phyloP scores from a whole-genome alignment of 176 grass and related monocot species.

The Puya raimondii region DNA sequence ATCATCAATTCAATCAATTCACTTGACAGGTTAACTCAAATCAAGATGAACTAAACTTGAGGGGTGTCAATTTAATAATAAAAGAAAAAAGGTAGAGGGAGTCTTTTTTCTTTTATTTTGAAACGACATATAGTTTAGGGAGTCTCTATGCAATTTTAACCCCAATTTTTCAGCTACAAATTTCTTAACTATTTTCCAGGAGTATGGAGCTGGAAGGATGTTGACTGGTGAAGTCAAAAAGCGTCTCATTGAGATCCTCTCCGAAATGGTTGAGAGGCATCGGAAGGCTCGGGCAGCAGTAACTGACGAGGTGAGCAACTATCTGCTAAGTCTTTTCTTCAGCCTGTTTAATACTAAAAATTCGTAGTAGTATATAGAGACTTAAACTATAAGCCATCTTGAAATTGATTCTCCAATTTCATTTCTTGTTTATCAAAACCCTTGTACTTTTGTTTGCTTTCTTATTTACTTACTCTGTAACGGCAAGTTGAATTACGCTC shows the following conservation, averaged over 20 bases:
- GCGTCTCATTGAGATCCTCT: constrained; percentile 41
- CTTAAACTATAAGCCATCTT: no score
- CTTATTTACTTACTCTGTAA: no score
- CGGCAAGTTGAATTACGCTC: no score
- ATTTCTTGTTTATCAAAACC: background rate
- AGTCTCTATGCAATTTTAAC: background rate
- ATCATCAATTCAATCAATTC: no score
- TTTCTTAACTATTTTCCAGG: constrained; percentile 30
- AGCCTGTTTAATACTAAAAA: background rate
- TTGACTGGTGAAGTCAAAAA: constrained; percentile 82
- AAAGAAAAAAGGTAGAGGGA: no score
- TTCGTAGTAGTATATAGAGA: background rate
- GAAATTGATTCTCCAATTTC: background rate
- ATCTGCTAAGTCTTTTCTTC: background rate
- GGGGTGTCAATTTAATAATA: no score
- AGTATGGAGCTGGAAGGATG: constrained; percentile 74
- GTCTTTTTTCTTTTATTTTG: background rate
- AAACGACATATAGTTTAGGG: background rate
- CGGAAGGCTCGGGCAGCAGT: constrained; percentile 54
- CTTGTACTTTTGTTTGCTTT: background rate
- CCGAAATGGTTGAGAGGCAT: constrained; percentile 65
- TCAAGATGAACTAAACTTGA: no score
- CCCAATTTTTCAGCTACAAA: background rate
- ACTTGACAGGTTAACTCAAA: no score
- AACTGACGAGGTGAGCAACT: constrained; percentile 56